These are phyloP conservation scores for Crotalaria pallida DNA, from an alignment of 306 rosid species.

Conservation along the genomic window DNA sequence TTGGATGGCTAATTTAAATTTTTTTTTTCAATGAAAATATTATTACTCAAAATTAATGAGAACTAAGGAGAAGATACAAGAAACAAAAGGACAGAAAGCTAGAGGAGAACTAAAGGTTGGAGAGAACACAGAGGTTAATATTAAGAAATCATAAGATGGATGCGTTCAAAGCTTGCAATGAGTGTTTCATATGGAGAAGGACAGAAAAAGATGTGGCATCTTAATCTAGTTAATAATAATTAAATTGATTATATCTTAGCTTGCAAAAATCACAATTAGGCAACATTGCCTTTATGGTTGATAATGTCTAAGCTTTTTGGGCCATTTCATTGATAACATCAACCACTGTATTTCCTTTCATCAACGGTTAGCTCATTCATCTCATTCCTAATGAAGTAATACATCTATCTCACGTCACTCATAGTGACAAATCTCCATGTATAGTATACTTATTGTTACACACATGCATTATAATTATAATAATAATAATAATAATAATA, in stretches of 20 bases:
- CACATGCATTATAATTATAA: not conserved
- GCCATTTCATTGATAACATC: slow-evolving; percentile 33
- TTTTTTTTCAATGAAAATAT: not conserved
- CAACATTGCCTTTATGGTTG: slow-evolving; percentile 27
- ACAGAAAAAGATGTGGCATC: slow-evolving; percentile 67
- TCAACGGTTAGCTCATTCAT: slow-evolving; percentile 59
- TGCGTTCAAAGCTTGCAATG: slow-evolving; percentile 56
- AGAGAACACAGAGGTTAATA: slow-evolving; percentile 6
- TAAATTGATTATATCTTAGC: slow-evolving; percentile 52
- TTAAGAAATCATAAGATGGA: slow-evolving; percentile 11
- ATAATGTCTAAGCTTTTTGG: slow-evolving; percentile 41
- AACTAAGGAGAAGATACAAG: not conserved
- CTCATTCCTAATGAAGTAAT: slow-evolving; percentile 33
- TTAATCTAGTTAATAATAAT: slow-evolving; percentile 28
- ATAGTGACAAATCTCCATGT: not conserved
- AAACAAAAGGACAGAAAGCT: not conserved
- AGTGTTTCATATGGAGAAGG: slow-evolving; percentile 34
- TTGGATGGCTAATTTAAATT: not conserved
- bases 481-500: too few relatives aligned
- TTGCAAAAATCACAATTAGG: slow-evolving; percentile 65
- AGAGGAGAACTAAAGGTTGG: slow-evolving; percentile 1
- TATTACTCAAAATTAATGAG: not conserved
- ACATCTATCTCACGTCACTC: slow-evolving; percentile 32
- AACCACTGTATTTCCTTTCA: slow-evolving; percentile 53
- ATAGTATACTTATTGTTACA: not conserved